Percentiles rank a stretch among this genome's conserved stretches.
These are phyloP conservation scores for Aspergillus pseudoglaucus DNA, from an alignment of 2,329 filamentous ascomycete genomes.

Conservation along the genomic window DNA sequence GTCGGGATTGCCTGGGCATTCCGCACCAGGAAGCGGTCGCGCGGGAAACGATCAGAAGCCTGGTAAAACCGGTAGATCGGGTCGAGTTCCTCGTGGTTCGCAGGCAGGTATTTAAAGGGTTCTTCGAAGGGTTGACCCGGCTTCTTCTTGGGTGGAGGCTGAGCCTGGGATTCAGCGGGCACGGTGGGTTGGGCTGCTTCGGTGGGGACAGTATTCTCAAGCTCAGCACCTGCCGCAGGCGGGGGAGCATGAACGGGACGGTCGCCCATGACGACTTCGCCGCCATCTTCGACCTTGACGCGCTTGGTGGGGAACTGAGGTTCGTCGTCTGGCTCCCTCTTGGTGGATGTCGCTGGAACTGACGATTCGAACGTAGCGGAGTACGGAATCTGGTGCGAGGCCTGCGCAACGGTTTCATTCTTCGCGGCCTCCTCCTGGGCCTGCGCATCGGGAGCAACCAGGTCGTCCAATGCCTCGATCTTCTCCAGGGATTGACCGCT, in stretches of 20 bases:
- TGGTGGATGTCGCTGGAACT: slow-evolving; percentile 17
- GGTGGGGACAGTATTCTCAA: slow-evolving; percentile 17
- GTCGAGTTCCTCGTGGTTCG: slow-evolving; percentile 67
- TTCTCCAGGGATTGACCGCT: slow-evolving; percentile 28
- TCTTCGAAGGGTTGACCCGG: slow-evolving; percentile 63
- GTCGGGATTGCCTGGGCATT: slow-evolving; percentile 82
- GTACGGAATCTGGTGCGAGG: slow-evolving; percentile 28
- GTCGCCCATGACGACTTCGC: slow-evolving; percentile 32
- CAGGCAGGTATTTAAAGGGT: slow-evolving; percentile 82
- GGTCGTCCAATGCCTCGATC: slow-evolving; percentile 34
- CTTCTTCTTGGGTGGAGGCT: slow-evolving; percentile 31
- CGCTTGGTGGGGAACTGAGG: slow-evolving; percentile 38
- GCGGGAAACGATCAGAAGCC: slow-evolving; percentile 75
- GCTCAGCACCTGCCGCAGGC: slow-evolving; percentile 20
- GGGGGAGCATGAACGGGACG: slow-evolving; percentile 30
- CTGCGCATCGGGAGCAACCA: slow-evolving; percentile 25
- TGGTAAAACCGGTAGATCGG: slow-evolving; percentile 79
- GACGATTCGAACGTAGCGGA: slow-evolving; percentile 22
- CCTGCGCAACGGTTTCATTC: slow-evolving; percentile 29
- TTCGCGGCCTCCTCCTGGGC: slow-evolving; percentile 26
- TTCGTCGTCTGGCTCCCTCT: slow-evolving; percentile 30
- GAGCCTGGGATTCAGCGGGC: slow-evolving; percentile 7
- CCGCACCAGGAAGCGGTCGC: slow-evolving; percentile 90
- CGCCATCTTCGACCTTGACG: slow-evolving; percentile 35
- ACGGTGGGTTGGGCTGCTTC: slow-evolving; percentile 17